Evolutionary conservation across 2,329 filamentous ascomycete genomes (phyloP), one percentile per base, ranked within the genome.

Genomic region (Nemania sp.): DNA sequence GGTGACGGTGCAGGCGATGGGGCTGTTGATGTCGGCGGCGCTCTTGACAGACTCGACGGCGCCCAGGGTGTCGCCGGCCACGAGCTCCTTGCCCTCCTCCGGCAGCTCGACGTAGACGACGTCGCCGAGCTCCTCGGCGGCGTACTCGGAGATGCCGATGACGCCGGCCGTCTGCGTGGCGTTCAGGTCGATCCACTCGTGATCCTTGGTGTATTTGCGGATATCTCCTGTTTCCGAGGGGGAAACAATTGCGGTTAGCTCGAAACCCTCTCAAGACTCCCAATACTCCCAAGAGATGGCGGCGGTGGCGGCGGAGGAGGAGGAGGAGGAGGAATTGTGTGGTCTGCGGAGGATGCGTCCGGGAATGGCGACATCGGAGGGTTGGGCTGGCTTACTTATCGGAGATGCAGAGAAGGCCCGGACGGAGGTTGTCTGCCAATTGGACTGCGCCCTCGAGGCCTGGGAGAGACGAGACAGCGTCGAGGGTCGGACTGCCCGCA

Each of bases 41-140:
- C 90, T 95, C 84, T 99, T 99, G 77, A 99, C 95, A 2, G 92
- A 97, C 82, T 99, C 95, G 70, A 99, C 94, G 62, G 94, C 92
- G 68, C 95, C 95, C 69, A 98, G 90, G 66, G 90, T 83, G 74
- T 98, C 94, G 71, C 92, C 92, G 59, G 87, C 84, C 60, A 79
- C 78, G 63, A 96, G 84, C 70, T 89, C 85, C 69, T 87, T 80
- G 67, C 87, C 89, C 57, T 82, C 74, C 68, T 88, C 82, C 58
- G 95, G 95, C 32, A 99, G 89, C 83, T 99, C 95, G 72, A 98
- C 92, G 81, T 90, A 99, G 74, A 99, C 94, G 61, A 98, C 93
- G 75, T 99, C 95, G 68, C 95, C 95, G 64, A 99, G 90, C 68
- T 91, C 89, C 72, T 96, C 86, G 68, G 95, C 91, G 18, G 95